Conservation (phyloP, 768 basidiomycete genomes). For the Galerina marginata region DNA sequence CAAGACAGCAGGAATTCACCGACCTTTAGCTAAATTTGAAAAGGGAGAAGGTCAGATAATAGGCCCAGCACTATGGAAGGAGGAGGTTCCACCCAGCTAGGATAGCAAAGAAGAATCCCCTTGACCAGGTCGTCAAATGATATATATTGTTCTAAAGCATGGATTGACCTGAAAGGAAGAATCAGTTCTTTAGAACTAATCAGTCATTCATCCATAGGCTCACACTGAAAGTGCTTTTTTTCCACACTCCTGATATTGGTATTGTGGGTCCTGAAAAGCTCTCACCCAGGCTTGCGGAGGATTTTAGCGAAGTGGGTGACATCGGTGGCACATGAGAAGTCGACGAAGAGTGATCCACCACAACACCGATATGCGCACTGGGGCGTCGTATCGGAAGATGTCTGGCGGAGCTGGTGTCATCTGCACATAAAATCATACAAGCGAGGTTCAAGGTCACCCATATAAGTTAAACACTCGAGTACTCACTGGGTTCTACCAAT, state of each 20-base stretch:
- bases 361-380: too few species aligned
- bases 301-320: neutral
- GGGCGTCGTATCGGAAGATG: too few species aligned
- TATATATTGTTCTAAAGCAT: constrained; percentile 1
- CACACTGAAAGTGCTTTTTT: constrained; percentile 1
- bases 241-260: neutral
- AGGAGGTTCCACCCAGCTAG: constrained; percentile 6
- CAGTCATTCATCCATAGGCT: neutral
- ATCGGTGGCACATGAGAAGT: neutral
- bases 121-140: constrained; percentile 6
- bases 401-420: too few species aligned
- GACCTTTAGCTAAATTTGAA: too few species aligned
- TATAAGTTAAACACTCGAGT: too few species aligned
- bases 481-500: neutral
- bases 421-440: too few species aligned
- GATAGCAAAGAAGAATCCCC: constrained; percentile 8
- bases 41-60: too few species aligned
- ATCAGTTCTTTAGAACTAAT: neutral
- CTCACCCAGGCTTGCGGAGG: neutral
- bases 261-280: neutral
- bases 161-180: neutral
- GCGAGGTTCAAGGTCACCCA: too few species aligned
- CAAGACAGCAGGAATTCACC: too few species aligned
- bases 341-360: neutral
- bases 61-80: too few species aligned